These are phyloP conservation scores for Apiospora saccharicola DNA, from an alignment of 2,329 filamentous ascomycete genomes.

Conservation along the genomic window DNA sequence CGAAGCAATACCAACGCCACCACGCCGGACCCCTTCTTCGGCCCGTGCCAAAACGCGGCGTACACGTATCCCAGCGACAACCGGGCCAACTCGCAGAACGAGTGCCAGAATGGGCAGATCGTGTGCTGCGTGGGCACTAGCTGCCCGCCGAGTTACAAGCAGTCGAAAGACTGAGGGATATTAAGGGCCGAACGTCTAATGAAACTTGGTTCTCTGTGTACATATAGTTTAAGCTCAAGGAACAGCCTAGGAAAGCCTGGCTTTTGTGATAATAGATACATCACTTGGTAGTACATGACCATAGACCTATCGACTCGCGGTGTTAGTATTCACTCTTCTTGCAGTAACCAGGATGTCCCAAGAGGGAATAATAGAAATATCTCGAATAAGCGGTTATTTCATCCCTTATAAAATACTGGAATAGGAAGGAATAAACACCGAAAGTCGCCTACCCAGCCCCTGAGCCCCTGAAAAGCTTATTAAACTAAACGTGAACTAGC, in stretches of 20 bases:
- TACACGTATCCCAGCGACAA: slow-evolving; percentile 14
- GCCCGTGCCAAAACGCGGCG: background rate
- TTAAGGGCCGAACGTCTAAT: too few relatives aligned
- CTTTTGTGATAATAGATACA: background rate
- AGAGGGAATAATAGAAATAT: too few relatives aligned
- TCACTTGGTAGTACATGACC: background rate
- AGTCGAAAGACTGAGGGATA: background rate
- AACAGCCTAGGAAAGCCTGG: background rate
- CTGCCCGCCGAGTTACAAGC: slow-evolving; percentile 7
- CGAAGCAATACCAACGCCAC: background rate
- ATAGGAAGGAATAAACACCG: too few relatives aligned
- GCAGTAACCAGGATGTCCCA: too few relatives aligned
- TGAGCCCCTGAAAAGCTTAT: background rate
- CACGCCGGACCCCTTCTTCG: background rate
- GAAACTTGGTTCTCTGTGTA: too few relatives aligned
- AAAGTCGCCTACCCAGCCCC: background rate
- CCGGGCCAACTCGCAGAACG: slow-evolving; percentile 1
- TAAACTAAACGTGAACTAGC: too few relatives aligned
- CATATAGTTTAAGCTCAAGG: too few relatives aligned
- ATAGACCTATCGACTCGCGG: background rate
- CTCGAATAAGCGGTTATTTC: too few relatives aligned
- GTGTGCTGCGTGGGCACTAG: slow-evolving; percentile 1
- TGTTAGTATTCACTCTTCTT: too few relatives aligned
- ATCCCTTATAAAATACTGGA: too few relatives aligned
- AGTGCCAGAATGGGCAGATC: slow-evolving; percentile 15